Evolutionary conservation across 192 early-diverging fungal species (phyloP).

Genomic region (Coemansia sp.): DNA sequence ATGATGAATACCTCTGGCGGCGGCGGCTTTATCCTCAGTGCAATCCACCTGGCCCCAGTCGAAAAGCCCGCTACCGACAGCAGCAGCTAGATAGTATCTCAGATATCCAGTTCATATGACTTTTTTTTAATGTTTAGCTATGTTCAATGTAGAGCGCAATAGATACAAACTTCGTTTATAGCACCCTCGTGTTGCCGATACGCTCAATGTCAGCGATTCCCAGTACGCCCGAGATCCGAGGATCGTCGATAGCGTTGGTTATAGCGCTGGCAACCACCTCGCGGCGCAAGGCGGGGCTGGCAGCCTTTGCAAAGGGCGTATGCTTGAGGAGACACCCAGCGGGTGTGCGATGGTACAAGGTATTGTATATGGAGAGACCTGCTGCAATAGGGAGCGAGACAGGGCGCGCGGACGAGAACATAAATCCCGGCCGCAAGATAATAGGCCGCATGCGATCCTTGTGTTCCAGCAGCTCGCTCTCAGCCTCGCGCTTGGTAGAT

Average conservation of each 20-base stretch:
- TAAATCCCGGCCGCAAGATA: conserved; percentile 65
- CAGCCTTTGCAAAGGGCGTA: conserved; percentile 50
- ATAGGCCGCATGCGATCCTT: conserved; percentile 54
- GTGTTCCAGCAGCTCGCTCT: conserved; percentile 60
- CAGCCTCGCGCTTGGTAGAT: conserved; percentile 76
- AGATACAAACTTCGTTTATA: neutral
- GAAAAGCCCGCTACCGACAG: neutral
- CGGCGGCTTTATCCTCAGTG: conserved; percentile 73
- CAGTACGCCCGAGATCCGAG: conserved; percentile 35
- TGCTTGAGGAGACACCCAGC: conserved; percentile 35
- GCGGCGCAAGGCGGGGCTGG: conserved; percentile 41
- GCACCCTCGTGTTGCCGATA: conserved; percentile 16
- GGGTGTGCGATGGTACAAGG: conserved; percentile 36
- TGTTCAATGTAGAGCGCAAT: neutral
- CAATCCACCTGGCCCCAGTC: conserved; percentile 56
- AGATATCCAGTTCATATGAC: neutral
- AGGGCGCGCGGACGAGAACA: conserved; percentile 66
- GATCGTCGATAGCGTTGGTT: conserved; percentile 35
- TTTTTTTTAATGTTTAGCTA: neutral
- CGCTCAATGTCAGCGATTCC: conserved; percentile 46
- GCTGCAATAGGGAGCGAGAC: conserved; percentile 64
- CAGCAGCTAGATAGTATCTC: neutral
- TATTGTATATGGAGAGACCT: conserved; percentile 55
- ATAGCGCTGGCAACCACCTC: conserved; percentile 50
- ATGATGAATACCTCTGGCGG: conserved; percentile 76